These are phyloP conservation scores for Phytophthora quininea DNA, from an alignment of 352 stramenopile genomes.

Conservation along the genomic window DNA sequence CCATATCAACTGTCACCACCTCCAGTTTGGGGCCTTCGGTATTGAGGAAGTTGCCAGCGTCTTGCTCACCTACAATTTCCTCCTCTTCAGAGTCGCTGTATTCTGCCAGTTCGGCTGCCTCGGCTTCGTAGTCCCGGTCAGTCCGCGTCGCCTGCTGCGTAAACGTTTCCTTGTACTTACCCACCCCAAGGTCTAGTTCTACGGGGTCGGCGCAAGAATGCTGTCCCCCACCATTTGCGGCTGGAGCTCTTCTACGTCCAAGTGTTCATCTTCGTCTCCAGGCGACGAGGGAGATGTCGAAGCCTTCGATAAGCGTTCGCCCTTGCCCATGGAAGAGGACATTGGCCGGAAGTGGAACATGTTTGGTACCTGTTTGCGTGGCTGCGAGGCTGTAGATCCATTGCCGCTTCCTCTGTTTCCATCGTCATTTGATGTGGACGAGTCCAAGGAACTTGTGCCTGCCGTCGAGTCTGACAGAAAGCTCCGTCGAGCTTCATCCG, in stretches of 20 bases:
- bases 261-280: slow-evolving; percentile 38
- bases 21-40: slow-evolving; percentile 27
- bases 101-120: slow-evolving; percentile 39
- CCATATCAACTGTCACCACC: slow-evolving; percentile 30
- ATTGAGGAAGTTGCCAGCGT: slow-evolving; percentile 42
- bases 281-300: slow-evolving; percentile 40
- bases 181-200: slow-evolving; percentile 57
- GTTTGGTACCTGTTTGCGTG: slow-evolving; percentile 51
- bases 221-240: slow-evolving; percentile 35
- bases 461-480: slow-evolving; percentile 43
- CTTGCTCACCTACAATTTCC: slow-evolving; percentile 19
- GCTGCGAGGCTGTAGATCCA: slow-evolving; percentile 24
- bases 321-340: slow-evolving; percentile 43
- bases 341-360: slow-evolving; percentile 70
- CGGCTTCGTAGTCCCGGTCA: slow-evolving; percentile 36
- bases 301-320: slow-evolving; percentile 43
- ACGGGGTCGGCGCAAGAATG: slow-evolving; percentile 28
- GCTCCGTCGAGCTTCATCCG: slow-evolving; percentile 38
- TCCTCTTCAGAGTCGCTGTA: slow-evolving; percentile 36
- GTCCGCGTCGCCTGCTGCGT: slow-evolving; percentile 17
- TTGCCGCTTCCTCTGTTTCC: slow-evolving; percentile 39
- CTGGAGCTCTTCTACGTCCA: slow-evolving; percentile 44
- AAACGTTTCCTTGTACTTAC: slow-evolving; percentile 58
- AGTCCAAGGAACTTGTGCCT: slow-evolving; percentile 39
- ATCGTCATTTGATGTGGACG: slow-evolving; percentile 22